phyloP scores from a whole-genome alignment of 176 grass and related monocot genomes.

The Aegilops umbellulata region DNA sequence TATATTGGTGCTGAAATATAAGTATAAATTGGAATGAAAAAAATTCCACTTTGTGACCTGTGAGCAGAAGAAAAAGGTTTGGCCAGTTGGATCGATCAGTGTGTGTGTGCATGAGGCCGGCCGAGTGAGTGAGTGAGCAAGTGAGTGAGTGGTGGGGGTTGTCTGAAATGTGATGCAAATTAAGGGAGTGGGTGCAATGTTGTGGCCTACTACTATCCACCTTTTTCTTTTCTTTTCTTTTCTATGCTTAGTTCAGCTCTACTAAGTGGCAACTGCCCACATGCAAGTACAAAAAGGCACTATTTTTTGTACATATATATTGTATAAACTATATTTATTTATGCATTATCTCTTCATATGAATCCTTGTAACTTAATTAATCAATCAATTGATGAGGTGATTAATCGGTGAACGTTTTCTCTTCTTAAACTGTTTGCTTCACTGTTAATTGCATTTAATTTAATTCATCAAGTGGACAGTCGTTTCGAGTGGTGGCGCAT shows the following conservation, averaged over 20 bases:
- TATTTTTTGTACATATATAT: background rate
- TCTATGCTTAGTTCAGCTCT: background rate
- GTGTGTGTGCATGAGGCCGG: background rate
- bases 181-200: slow-evolving; percentile 34
- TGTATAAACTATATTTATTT: background rate
- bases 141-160: slow-evolving; percentile 45
- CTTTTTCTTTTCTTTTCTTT: background rate
- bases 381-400: background rate
- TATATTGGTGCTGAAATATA: background rate
- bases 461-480: background rate
- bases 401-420: background rate
- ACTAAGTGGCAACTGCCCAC: background rate
- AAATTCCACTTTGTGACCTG: too few species aligned
- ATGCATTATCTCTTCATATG: too few species aligned
- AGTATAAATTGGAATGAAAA: too few species aligned
- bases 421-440: background rate
- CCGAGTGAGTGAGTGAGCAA: background rate
- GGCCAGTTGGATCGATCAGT: too few species aligned
- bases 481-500: slow-evolving; percentile 32
- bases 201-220: slow-evolving; percentile 18
- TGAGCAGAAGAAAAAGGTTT: too few species aligned
- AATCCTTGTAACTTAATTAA: background rate
- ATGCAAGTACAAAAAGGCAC: background rate
- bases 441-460: background rate
- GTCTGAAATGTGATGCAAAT: slow-evolving; percentile 44